Evolutionary conservation across 2,329 filamentous ascomycete species (phyloP), one percentile per base, ranked within the genome.

Genomic region (Samsoniella hepiali): DNA sequence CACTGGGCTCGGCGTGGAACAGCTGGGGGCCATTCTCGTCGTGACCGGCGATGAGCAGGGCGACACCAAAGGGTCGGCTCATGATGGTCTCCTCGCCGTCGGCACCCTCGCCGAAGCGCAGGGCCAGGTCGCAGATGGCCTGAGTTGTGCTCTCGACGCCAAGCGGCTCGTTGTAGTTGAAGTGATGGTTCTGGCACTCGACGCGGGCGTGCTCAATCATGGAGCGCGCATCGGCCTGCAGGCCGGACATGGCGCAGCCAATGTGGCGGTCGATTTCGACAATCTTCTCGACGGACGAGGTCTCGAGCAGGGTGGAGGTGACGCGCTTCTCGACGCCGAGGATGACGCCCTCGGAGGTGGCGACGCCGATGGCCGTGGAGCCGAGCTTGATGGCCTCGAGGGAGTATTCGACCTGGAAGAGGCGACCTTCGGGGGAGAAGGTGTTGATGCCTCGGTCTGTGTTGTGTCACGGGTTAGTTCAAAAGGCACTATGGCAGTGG

Each of bases 381-480:
- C 95, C 95, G 70, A 98, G 91, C 84, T 99, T 99, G 87, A 99
- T 99, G 79, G 95, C 95, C 84, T 99, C 95, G 78, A 99, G 90
- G 65, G 95, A 98, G 88, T 99, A 99, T 90, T 99, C 95, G 83
- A 99, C 95, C 84, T 99, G 95, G 87, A 99, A 99, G 78, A 99
- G 91, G 80, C 95, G 95, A 74, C 95, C 95, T 86, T 99, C 95
- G 66, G 95, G 95, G 72, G 95, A 99, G 87, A 99, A 99, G 86
- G 95, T 99, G 86, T 97, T 98, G 87, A 98, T 97, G 74, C 94
- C 94, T 80, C 94, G 93, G 84, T 98, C 93, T 97, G 71, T n/a
- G 56, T 27, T 31, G 32, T 29, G 45, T 13, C 34, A 10, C 36
- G 44, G 53, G 66, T 50, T 61, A 69, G 76, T 78, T 74, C 79